phyloP scores from a whole-genome alignment of 169 alveolate genomes.

The Toxoplasma gondii region DNA sequence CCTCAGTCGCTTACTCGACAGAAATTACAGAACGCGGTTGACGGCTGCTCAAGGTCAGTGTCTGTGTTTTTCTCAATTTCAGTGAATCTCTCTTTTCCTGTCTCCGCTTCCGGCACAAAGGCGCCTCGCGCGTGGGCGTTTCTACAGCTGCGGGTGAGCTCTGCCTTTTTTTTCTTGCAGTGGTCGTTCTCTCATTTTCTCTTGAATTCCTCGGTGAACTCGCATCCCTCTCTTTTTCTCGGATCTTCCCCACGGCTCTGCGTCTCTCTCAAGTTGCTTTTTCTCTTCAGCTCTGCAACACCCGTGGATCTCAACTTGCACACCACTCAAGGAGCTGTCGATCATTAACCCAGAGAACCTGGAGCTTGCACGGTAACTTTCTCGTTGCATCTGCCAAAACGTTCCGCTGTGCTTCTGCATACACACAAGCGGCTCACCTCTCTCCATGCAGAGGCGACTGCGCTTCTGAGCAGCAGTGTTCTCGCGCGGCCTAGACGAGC shows the following conservation, averaged over 20 bases:
- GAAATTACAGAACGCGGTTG: conserved; percentile 61
- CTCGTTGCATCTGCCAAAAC: background rate
- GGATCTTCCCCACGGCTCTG: background rate
- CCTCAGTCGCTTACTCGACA: conserved; percentile 63
- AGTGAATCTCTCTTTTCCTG: background rate
- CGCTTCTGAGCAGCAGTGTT: background rate
- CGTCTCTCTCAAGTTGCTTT: background rate
- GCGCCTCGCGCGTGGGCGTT: no score
- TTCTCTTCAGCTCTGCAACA: conserved; percentile 53
- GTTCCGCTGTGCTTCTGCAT: background rate
- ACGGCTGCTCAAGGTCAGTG: conserved; percentile 65
- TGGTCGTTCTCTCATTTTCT: background rate
- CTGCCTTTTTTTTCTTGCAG: background rate
- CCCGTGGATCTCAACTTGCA: conserved; percentile 57
- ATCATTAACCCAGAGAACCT: conserved; percentile 55
- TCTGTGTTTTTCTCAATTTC: no score
- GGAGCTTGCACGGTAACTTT: conserved; percentile 53
- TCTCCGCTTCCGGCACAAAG: no score
- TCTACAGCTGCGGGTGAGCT: no score
- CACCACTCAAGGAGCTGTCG: conserved; percentile 59
- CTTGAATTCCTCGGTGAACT: no score
- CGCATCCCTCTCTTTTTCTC: no score
- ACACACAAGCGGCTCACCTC: background rate
- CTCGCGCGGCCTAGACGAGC: background rate
- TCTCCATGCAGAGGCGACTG: background rate